Conservation (phyloP, 2,329 filamentous ascomycete species). For the Stenocarpella maydis region DNA sequence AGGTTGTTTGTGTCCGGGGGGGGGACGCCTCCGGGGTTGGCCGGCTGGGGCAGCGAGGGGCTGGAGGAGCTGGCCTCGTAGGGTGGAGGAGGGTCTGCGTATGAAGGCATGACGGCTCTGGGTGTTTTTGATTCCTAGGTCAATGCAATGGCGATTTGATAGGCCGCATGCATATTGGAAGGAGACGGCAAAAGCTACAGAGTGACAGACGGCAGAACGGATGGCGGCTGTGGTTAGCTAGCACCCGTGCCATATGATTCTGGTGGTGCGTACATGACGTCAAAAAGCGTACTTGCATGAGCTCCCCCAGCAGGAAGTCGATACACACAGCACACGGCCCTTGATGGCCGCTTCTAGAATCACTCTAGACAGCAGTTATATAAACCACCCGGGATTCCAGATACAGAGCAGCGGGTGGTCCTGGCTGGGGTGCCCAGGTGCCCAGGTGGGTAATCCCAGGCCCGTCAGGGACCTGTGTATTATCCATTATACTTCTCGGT, state of each 20-base stretch:
- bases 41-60: neutral
- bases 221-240: neutral
- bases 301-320: neutral
- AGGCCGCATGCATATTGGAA: neutral
- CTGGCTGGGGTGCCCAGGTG: too few relatives aligned
- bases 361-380: neutral
- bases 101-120: neutral
- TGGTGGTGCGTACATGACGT: conserved; percentile 10
- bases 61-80: conserved; percentile 12
- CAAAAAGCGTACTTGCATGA: neutral
- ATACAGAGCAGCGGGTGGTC: too few relatives aligned
- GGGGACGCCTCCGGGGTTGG: neutral
- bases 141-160: neutral
- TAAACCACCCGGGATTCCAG: too few relatives aligned
- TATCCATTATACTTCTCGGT: too few relatives aligned
- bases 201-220: neutral
- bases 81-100: conserved; percentile 4
- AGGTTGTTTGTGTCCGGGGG: conserved; percentile 19
- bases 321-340: neutral
- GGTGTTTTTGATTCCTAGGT: neutral
- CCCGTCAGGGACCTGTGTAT: too few relatives aligned
- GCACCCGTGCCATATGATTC: neutral
- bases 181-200: neutral
- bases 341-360: neutral
- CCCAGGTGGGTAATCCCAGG: too few relatives aligned